Conservation (phyloP, 805 yeast species). For the Candida arabinofermentans region DNA sequence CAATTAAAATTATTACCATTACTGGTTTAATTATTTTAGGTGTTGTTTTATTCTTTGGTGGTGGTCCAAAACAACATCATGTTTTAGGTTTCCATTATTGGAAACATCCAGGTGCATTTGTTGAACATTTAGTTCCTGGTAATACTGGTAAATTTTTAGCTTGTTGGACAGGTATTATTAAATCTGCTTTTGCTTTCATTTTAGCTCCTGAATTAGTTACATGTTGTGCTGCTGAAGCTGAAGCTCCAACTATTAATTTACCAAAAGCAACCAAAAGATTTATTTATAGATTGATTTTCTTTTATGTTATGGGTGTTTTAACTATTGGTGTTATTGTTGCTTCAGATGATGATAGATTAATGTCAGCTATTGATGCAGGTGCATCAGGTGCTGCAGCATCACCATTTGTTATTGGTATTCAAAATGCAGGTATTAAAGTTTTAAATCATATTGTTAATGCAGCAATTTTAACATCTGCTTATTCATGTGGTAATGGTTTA, state of each 20-base stretch:
- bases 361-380: constrained; percentile 45
- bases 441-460: constrained; percentile 79
- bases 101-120: constrained; percentile 42
- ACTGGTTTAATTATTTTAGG: constrained; percentile 57
- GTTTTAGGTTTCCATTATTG: constrained; percentile 43
- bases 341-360: constrained; percentile 36
- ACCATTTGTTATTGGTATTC: constrained; percentile 83
- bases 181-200: constrained; percentile 63
- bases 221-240: constrained; percentile 31
- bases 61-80: constrained; percentile 48
- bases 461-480: constrained; percentile 49
- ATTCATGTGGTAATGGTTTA: constrained; percentile 73
- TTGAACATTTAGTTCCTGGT: constrained; percentile 46
- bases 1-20: constrained; percentile 61
- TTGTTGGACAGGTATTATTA: constrained; percentile 57
- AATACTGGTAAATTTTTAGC: constrained; percentile 61
- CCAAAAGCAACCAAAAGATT: constrained; percentile 33
- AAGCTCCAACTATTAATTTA: constrained; percentile 28
- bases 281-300: constrained; percentile 29
- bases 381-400: constrained; percentile 67
- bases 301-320: constrained; percentile 32
- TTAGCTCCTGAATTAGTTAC: constrained; percentile 32
- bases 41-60: constrained; percentile 59
- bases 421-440: constrained; percentile 59
- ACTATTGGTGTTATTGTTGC: constrained; percentile 49